Base-by-base conservation (phyloP, 2,329 filamentous ascomycete genomes). In the Colletotrichum magnum region DNA sequence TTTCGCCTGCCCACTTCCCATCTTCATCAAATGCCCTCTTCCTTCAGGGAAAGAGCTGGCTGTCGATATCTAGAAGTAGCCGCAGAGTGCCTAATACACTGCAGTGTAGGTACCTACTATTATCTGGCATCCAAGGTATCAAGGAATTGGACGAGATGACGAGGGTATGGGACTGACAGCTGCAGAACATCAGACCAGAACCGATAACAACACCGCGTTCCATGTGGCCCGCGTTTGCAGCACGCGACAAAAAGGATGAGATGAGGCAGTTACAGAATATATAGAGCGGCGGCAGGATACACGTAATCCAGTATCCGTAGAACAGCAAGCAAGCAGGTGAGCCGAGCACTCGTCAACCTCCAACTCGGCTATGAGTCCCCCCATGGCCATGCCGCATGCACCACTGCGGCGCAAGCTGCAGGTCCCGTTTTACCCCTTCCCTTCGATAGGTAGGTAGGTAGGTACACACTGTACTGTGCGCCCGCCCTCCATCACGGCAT, bases 361-460 rank as follows among this genome's bases (percentile, higher is more conserved):
- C 56, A 59, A 69, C 62, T 66, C 62, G 62, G 51, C 50, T 66
- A 45, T 51, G 28, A 43, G 45, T 18, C 18, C 32, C 48, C 66
- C 61, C 58, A 58, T 61, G 61, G 64, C 43, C 51, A 52, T 58
- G 58, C 53, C 5, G 41, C 45, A 39, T n/a, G 10, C 57, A 50
- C 21, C 45, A 45, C 45, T 16, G 50, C 57, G 24, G n/a, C 18
- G 43, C 61, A 39, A 50, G 62, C 62, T 69, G 62, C 67, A 69
- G 67, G 67, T 69, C 67, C 67, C 57, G 45, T 60, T 52, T 69
- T 52, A 50, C 41, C 53, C 39, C 28, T 21, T 47, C 28, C 59
- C 18, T 36, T 10, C 7, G 21, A 24, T 24, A 24, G 21, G 21
- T 24, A 24, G 21, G 21, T 24, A 24, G 21, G 9, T 12, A 32